These are phyloP conservation scores for Hemileccinum rubropunctum DNA, from an alignment of 768 basidiomycete species.

Conservation along the genomic window DNA sequence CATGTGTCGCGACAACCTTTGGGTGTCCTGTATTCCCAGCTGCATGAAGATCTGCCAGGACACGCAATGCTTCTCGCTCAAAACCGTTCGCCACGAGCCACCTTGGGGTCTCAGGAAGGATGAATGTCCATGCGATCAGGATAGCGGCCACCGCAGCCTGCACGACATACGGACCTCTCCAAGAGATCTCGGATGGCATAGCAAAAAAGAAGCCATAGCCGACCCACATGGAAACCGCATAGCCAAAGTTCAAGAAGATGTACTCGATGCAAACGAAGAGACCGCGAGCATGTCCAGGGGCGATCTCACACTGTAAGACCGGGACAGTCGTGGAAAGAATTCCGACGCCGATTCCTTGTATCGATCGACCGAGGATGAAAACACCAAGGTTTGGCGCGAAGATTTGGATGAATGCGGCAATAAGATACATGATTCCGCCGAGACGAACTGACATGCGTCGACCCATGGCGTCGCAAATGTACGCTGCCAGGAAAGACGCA, in stretches of 20 bases:
- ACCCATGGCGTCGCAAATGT: constrained; percentile 50
- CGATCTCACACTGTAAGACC: constrained; percentile 48
- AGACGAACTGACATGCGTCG: constrained; percentile 50
- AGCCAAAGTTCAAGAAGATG: constrained; percentile 49
- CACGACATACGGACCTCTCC: constrained; percentile 55
- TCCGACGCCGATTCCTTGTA: constrained; percentile 49
- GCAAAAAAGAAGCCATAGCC: constrained; percentile 50
- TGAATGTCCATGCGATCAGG: constrained; percentile 45
- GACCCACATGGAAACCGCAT: constrained; percentile 47
- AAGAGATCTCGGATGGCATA: constrained; percentile 45
- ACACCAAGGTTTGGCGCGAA: constrained; percentile 43
- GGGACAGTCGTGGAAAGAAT: constrained; percentile 53
- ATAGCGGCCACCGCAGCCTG: constrained; percentile 50
- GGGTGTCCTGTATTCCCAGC: constrained; percentile 44
- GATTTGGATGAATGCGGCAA: constrained; percentile 50
- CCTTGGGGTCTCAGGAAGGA: constrained; percentile 51
- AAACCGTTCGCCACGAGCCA: constrained; percentile 57
- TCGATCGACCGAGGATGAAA: constrained; percentile 42
- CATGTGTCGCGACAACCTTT: constrained; percentile 42
- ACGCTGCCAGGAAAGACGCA: constrained; percentile 44
- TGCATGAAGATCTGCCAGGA: constrained; percentile 57
- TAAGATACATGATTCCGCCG: constrained; percentile 46
- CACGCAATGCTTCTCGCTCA: constrained; percentile 44
- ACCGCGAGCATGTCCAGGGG: constrained; percentile 46
- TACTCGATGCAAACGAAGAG: constrained; percentile 54